Percentiles rank a stretch among this genome's conserved stretches.
phyloP scores from a whole-genome alignment of 1,284 basidiomycete species.

The Ustilago curta region DNA sequence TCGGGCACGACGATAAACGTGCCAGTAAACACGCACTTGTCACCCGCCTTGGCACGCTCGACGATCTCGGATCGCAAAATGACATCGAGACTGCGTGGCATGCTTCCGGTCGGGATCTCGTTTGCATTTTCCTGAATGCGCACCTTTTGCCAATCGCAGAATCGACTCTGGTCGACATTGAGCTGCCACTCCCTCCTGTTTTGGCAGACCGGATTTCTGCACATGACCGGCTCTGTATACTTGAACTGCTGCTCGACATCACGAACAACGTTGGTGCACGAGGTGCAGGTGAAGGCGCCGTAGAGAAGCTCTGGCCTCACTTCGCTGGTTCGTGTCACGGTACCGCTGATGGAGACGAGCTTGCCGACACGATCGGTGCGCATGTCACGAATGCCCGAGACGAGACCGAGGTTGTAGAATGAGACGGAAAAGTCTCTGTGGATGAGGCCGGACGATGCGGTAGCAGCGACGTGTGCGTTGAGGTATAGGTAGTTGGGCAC shows the following conservation, averaged over 20 bases:
- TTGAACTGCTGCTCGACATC: constrained; percentile 99
- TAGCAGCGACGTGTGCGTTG: constrained; percentile 74
- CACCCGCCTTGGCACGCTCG: constrained; percentile 96
- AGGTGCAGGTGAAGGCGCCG: constrained; percentile 92
- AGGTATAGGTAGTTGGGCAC: constrained; percentile 93
- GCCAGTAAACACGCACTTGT: constrained; percentile 98
- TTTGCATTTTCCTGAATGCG: constrained; percentile 99
- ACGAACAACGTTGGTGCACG: constrained; percentile 86
- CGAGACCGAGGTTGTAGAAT: constrained; percentile 94
- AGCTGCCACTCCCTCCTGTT: constrained; percentile 92
- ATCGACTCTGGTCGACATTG: constrained; percentile 94
- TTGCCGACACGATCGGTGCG: constrained; percentile 69
- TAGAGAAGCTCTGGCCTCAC: constrained; percentile 93
- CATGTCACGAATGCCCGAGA: constrained; percentile 93
- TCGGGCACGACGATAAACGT: constrained; percentile 99
- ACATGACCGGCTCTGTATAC: constrained; percentile 97
- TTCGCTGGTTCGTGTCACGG: constrained; percentile 94
- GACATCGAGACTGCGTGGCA: constrained; percentile 81
- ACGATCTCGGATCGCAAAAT: constrained; percentile 95
- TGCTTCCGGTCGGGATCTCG: constrained; percentile 97
- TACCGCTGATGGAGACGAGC: constrained; percentile 64
- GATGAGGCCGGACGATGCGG: constrained; percentile 81
- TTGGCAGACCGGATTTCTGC: constrained; percentile 91
- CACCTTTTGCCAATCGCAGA: constrained; percentile 99
- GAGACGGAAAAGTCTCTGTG: constrained; percentile 94